phyloP scores from a whole-genome alignment of 768 basidiomycete species.

The Mycena capillaripes region DNA sequence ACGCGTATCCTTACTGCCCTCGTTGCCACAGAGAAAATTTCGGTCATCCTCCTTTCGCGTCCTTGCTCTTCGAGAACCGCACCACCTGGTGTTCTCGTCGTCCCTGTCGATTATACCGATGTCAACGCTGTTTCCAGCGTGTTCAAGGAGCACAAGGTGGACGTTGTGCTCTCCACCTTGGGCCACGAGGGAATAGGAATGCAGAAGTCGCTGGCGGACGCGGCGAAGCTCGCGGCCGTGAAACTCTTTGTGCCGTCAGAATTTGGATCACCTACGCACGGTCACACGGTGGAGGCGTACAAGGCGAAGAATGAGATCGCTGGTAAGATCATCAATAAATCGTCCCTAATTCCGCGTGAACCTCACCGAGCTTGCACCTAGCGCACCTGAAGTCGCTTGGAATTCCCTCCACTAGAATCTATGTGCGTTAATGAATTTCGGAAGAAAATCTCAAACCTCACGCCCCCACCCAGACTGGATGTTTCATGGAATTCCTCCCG shows the following conservation, averaged over 20 bases:
- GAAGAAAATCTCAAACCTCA: not conserved
- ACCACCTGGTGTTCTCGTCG: slow-evolving; percentile 41
- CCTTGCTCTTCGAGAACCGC: slow-evolving; percentile 15
- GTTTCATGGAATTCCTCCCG: slow-evolving; percentile 48
- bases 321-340: slow-evolving; percentile 36
- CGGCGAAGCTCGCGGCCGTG: slow-evolving; percentile 52
- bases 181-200: slow-evolving; percentile 39
- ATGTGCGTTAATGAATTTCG: slow-evolving; percentile 39
- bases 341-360: not conserved
- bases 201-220: slow-evolving; percentile 47
- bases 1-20: slow-evolving; percentile 52
- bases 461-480: slow-evolving; percentile 43
- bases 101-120: slow-evolving; percentile 45
- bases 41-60: slow-evolving; percentile 34
- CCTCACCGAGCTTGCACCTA: slow-evolving; percentile 23
- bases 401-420: slow-evolving; percentile 47
- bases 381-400: slow-evolving; percentile 48
- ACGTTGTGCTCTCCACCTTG: slow-evolving; percentile 53
- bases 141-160: slow-evolving; percentile 47
- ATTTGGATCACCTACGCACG: slow-evolving; percentile 51
- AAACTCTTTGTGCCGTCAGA: slow-evolving; percentile 55
- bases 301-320: slow-evolving; percentile 46
- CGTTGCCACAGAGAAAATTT: slow-evolving; percentile 58
- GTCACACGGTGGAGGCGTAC: slow-evolving; percentile 43
- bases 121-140: slow-evolving; percentile 41